These are phyloP conservation scores for Irpex lacteus DNA, from an alignment of 1,284 basidiomycete genomes.

Conservation along the genomic window DNA sequence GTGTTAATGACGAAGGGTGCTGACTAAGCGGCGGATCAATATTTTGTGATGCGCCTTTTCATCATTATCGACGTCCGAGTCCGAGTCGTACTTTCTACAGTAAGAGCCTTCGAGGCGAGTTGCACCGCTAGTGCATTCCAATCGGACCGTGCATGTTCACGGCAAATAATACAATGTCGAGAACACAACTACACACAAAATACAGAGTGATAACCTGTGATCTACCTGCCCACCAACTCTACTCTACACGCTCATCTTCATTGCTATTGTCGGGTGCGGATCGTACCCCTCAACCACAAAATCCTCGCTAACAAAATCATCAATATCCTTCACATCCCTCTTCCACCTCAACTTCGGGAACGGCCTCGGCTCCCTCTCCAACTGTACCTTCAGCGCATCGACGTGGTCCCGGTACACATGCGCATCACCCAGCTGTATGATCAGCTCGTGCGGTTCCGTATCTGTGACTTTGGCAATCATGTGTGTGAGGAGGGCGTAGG, in stretches of 20 bases:
- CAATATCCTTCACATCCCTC: conserved; percentile 70
- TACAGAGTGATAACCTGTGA: background rate
- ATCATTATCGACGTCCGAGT: too few species aligned
- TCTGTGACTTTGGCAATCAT: conserved; percentile 93
- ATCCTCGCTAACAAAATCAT: conserved; percentile 81
- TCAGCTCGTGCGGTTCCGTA: conserved; percentile 84
- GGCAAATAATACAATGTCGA: too few species aligned
- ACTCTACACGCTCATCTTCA: conserved; percentile 94
- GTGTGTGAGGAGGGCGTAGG: conserved; percentile 94
- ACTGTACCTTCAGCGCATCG: conserved; percentile 80
- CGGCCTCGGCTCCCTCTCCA: conserved; percentile 72
- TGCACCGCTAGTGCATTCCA: too few species aligned
- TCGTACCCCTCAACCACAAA: conserved; percentile 87
- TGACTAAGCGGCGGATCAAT: conserved; percentile 2
- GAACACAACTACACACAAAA: too few species aligned
- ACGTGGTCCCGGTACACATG: conserved; percentile 96
- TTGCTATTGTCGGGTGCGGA: conserved; percentile 83
- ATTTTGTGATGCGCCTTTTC: background rate
- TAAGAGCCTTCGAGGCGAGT: too few species aligned
- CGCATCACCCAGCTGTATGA: conserved; percentile 94
- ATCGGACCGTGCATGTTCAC: too few species aligned
- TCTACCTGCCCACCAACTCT: background rate
- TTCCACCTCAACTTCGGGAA: conserved; percentile 85
- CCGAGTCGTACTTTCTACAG: too few species aligned
- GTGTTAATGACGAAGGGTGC: background rate